These are phyloP conservation scores for Plasmopara viticola DNA, from an alignment of 352 stramenopile species.

Conservation along the genomic window DNA sequence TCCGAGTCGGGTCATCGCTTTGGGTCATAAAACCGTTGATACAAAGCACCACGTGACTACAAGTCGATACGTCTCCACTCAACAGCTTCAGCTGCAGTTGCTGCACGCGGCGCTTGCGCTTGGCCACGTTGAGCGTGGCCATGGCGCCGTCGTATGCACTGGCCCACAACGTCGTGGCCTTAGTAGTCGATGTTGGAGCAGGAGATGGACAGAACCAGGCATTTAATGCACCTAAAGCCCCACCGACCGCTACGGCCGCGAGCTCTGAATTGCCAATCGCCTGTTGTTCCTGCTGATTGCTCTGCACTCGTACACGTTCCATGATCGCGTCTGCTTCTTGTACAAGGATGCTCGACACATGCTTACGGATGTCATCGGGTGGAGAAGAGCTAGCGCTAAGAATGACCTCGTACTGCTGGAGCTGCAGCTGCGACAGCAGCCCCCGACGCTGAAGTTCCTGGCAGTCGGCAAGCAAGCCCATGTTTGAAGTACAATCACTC, in stretches of 20 bases:
- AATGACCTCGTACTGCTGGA: constrained; percentile 21
- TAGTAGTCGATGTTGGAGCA: constrained; percentile 1
- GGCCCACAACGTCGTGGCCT: constrained; percentile 43
- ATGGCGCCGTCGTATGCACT: constrained; percentile 69
- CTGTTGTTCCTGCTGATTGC: constrained; percentile 48
- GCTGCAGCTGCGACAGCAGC: constrained; percentile 29
- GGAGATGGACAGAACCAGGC: constrained; percentile 46
- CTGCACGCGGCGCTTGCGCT: constrained; percentile 57
- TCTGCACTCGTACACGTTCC: constrained; percentile 35
- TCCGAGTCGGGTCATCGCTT: constrained; percentile 47
- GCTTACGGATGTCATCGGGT: constrained; percentile 3
- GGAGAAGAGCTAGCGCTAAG: constrained; percentile 7
- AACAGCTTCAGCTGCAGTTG: constrained; percentile 60
- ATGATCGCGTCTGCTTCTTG: constrained; percentile 46
- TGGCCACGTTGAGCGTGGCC: constrained; percentile 63
- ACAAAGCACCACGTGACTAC: constrained; percentile 63
- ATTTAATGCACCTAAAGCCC: constrained; percentile 59
- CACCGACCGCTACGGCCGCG: constrained; percentile 50
- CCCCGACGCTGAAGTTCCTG: constrained; percentile 32
- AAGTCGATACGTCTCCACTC: constrained; percentile 49
- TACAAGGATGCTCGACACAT: constrained; percentile 27
- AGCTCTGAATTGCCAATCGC: constrained; percentile 49
- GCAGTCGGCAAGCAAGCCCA: constrained; percentile 25
- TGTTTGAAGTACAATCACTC: background rate
- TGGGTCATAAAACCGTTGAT: constrained; percentile 88